These are phyloP conservation scores for Crataegus laevigata DNA, from an alignment of 306 rosid genomes.

Conservation along the genomic window DNA sequence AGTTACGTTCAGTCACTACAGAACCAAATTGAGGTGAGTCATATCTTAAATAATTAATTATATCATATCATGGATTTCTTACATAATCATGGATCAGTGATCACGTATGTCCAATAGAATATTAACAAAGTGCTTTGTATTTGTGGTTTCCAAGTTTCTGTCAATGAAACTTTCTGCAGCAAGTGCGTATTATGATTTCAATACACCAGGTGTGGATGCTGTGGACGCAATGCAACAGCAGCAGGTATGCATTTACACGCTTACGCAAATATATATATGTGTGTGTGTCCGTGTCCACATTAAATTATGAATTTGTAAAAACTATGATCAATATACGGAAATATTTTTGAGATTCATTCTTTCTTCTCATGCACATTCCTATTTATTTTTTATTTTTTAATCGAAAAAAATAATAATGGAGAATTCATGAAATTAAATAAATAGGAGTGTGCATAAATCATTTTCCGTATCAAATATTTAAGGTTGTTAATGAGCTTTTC, in stretches of 20 bases:
- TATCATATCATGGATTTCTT: neutral
- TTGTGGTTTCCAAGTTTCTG: conserved; percentile 32
- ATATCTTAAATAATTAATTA: neutral
- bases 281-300: neutral
- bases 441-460: neutral
- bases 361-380: no score
- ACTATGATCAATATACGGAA: no score
- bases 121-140: neutral
- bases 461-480: neutral
- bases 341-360: no score
- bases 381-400: no score
- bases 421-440: no score
- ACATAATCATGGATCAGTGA: neutral
- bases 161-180: conserved; percentile 66
- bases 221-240: conserved; percentile 29
- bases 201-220: conserved; percentile 20
- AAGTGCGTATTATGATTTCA: conserved; percentile 40
- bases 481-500: neutral
- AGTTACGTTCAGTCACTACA: conserved; percentile 58
- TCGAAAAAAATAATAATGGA: no score
- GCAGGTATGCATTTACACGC: neutral
- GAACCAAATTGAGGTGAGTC: conserved; percentile 51
- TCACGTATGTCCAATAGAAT: neutral
- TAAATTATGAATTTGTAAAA: neutral
- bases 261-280: no score